Conservation (phyloP, 768 basidiomycete genomes). For the Lyophyllum semitale region DNA sequence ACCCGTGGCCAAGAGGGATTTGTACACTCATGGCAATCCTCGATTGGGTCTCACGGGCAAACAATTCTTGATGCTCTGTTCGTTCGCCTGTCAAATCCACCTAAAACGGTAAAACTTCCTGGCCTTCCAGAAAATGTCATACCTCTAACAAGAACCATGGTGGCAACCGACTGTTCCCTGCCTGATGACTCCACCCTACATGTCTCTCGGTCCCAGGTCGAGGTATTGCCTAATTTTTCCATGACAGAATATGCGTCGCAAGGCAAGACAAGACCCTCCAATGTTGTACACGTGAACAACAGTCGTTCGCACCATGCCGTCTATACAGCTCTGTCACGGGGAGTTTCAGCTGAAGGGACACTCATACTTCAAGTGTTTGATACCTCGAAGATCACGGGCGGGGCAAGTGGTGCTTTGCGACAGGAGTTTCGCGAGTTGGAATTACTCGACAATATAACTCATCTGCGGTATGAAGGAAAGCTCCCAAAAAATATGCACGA, state of each 20-base stretch:
- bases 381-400: slow-evolving; percentile 21
- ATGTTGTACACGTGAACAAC: slow-evolving; percentile 29
- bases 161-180: slow-evolving; percentile 7
- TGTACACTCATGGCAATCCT: not conserved
- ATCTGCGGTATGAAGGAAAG: not conserved
- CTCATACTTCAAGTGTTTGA: slow-evolving; percentile 30
- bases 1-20: not conserved
- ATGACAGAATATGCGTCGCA: slow-evolving; percentile 1
- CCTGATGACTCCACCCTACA: slow-evolving; percentile 12
- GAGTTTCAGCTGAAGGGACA: slow-evolving; percentile 27
- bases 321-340: slow-evolving; percentile 31
- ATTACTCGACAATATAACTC: slow-evolving; percentile 16
- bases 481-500: not conserved
- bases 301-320: slow-evolving; percentile 20
- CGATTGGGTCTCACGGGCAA: not conserved
- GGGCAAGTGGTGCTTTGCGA: slow-evolving; percentile 21
- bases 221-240: not conserved
- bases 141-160: not conserved
- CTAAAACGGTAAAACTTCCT: not conserved
- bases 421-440: slow-evolving; percentile 34
- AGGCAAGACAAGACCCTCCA: slow-evolving; percentile 7
- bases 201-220: not conserved
- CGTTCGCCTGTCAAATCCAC: not conserved
- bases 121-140: not conserved
- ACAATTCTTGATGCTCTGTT: not conserved